Evolutionary conservation across 1,284 basidiomycete genomes (phyloP), one percentile per base, ranked within the genome.

Genomic region (Sporisorium scitamineum): DNA sequence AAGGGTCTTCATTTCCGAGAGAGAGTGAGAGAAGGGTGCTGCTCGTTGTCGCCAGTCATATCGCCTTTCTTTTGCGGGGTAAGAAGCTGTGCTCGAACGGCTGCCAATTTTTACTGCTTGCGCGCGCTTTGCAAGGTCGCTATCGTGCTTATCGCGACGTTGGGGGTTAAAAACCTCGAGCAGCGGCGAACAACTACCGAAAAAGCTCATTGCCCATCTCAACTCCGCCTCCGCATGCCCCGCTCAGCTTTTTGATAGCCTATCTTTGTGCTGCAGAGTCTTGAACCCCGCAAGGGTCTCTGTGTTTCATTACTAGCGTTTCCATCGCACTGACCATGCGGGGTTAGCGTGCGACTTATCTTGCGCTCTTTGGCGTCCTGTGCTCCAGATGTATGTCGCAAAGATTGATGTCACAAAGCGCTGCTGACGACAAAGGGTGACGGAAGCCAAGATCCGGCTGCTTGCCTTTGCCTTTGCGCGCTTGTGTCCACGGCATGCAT

Each of bases 241-340:
- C 20, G 44, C 44, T 27, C 44, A 22, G 27, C 10, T 13, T 24
- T 8, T 26, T 13, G 39, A 20, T 42, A 20, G 16, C 45, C 24
- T 47, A 47, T 27, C 16, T 27, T 13, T 27, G 26, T 47, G 45
- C 45, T 9, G 24, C 10, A 31, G 26, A 7, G 13, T 4, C 10
- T 50, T 31, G 18, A 27, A 47, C 45, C 26, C 45, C 45, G 26
- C 45, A 47, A 47, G 26, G 45, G 14, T 45, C 11, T 22, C 42
- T 26, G 22, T 45, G 26, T 16, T 31, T 18, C 48, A 42, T 22
- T 42, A n/a, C 41, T 42, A 11, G 16, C 18, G 10, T 16, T 10
- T n/a, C n/a, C 6, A 16, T 24, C 48, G 48, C 48, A 50, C 48
- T 50, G 48, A 22, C 48, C 48, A 50, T 50, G 48, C 48, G 48